phyloP scores from a whole-genome alignment of 306 rosid species.

The Prosopis cineraria region DNA sequence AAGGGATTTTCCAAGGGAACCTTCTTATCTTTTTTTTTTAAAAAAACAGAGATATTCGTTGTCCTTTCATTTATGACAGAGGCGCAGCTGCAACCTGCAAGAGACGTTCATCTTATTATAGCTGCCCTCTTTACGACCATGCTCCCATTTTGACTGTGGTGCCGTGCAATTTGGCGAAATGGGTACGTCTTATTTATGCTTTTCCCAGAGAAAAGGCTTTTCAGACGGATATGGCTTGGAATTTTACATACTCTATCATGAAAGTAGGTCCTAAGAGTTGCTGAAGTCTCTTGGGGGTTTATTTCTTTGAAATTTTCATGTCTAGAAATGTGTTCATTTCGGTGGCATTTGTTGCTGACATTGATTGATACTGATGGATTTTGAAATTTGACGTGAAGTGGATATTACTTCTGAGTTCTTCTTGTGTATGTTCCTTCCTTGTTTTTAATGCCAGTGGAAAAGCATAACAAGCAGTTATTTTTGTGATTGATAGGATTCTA shows the following conservation, averaged over 20 bases:
- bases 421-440: neutral
- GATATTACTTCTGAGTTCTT: neutral
- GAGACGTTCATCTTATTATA: conserved; percentile 13
- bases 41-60: neutral
- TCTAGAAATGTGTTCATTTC: neutral
- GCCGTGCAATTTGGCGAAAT: conserved; percentile 17
- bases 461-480: conserved; percentile 20
- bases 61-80: conserved; percentile 14
- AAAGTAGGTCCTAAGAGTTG: conserved; percentile 22
- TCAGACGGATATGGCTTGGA: conserved; percentile 20
- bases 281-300: conserved; percentile 21
- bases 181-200: conserved; percentile 33
- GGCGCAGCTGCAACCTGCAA: conserved; percentile 22
- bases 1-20: conserved; percentile 28
- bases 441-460: conserved; percentile 9
- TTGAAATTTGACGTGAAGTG: conserved; percentile 16
- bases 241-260: neutral
- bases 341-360: conserved; percentile 27
- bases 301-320: conserved; percentile 16
- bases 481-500: conserved; percentile 20
- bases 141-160: conserved; percentile 18
- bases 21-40: neutral
- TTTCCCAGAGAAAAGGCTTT: conserved; percentile 38
- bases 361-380: conserved; percentile 15
- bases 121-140: neutral